Base-by-base conservation (phyloP, 1,284 basidiomycete genomes). In the Agaricales sp. region DNA sequence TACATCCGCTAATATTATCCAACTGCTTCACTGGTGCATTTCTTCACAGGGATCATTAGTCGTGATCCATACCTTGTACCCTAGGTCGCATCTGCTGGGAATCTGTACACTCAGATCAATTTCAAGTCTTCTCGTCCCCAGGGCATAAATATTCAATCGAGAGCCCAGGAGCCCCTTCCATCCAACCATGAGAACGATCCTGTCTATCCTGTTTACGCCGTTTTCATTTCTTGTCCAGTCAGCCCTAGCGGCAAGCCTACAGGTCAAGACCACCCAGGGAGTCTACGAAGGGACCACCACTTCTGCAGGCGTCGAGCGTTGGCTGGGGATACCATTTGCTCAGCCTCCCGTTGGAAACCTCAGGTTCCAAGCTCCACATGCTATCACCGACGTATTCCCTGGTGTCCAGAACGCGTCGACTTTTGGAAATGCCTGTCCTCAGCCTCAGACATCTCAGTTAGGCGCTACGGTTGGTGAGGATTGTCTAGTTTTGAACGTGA, bases 251-350 rank as follows among this genome's bases (percentile, higher is more conserved):
- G 11, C 30, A 35, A n/a, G n/a, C 8, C 30, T 35, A 11, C 30
- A 11, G 8, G 30, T n/a, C n/a, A 11, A 11, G 11, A 35, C 30
- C n/a, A 8, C 30, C 30, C 30, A 35, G n/a, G 30, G 30, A 8
- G n/a, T 35, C 30, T 35, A 35, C 30, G 8, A 11, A n/a, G 30
- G 30, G 11, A 35, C 30, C 30, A 11, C 30, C 11, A 35, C 30
- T 11, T 35, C 30, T 11, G 30, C 30, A 11, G n/a, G n/a, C n/a
- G 30, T 35, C 11, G 30, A 35, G n/a, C n/a, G 11, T 52, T 80
- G 75, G 71, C 66, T 83, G 2, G 82, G 82, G 1, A 77, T 89
- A 43, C 84, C 80, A 0, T 88, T 75, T 54, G 82, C 80, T 14
- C 63, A 76, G 52, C 70, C 82, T 19, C 84, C 80, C 1, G 56